Evolutionary conservation across 2,329 filamentous ascomycete species (phyloP).

Genomic region (Huntiella omanensis): DNA sequence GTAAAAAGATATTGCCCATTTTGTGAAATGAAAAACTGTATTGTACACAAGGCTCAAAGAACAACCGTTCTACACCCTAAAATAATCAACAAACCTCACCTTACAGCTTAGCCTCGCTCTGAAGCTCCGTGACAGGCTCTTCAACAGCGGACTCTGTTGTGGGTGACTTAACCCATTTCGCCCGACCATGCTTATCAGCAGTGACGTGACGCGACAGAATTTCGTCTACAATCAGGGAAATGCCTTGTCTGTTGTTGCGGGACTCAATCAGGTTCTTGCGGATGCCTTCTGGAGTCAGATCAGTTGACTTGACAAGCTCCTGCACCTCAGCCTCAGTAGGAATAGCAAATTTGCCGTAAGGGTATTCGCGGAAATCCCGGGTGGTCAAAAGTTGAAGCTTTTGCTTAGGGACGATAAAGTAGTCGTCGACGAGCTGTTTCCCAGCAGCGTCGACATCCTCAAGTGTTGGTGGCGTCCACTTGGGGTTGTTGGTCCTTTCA

Average conservation of each 20-base stretch:
- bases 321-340: slow-evolving; percentile 50
- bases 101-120: background rate
- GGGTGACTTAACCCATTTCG: slow-evolving; percentile 18
- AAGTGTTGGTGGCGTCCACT: slow-evolving; percentile 58
- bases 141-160: background rate
- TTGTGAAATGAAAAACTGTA: background rate
- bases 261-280: slow-evolving; percentile 40
- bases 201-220: slow-evolving; percentile 45
- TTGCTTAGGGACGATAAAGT: slow-evolving; percentile 41
- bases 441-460: slow-evolving; percentile 35
- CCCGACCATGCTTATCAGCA: slow-evolving; percentile 25
- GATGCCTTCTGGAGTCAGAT: slow-evolving; percentile 34
- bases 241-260: slow-evolving; percentile 47
- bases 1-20: background rate
- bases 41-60: slow-evolving; percentile 6
- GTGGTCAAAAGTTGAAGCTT: slow-evolving; percentile 41
- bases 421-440: slow-evolving; percentile 34
- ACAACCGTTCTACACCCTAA: background rate
- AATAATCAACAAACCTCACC: slow-evolving; percentile 5
- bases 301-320: slow-evolving; percentile 22
- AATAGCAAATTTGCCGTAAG: slow-evolving; percentile 48
- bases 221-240: slow-evolving; percentile 48
- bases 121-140: background rate
- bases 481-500: background rate
- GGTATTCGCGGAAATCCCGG: slow-evolving; percentile 53